Conservation (phyloP, 768 basidiomycete genomes). For the Hygrophoropsis aurantiaca region DNA sequence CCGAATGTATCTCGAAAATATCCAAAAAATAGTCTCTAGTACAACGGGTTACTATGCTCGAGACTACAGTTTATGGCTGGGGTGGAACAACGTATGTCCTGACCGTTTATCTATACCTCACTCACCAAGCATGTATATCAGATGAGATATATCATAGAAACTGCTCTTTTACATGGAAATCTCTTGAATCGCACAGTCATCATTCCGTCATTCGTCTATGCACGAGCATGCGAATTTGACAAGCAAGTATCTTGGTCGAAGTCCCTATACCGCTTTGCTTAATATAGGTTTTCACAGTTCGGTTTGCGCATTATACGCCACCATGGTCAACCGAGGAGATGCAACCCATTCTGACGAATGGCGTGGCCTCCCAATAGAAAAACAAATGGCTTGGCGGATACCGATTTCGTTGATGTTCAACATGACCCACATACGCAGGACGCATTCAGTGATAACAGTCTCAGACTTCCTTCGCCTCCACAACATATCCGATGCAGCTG, state of each 20-base stretch:
- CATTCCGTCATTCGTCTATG: slow-evolving; percentile 47
- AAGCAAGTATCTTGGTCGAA: slow-evolving; percentile 11
- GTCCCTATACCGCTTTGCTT: not conserved
- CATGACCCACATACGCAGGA: slow-evolving; percentile 35
- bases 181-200: slow-evolving; percentile 44
- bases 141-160: slow-evolving; percentile 52
- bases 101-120: not conserved
- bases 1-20: slow-evolving; percentile 24
- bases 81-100: slow-evolving; percentile 46
- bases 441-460: slow-evolving; percentile 38
- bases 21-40: slow-evolving; percentile 33
- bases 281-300: slow-evolving; percentile 14
- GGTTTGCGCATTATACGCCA: slow-evolving; percentile 40
- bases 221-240: slow-evolving; percentile 43
- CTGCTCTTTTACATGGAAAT: slow-evolving; percentile 41
- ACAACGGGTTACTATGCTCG: slow-evolving; percentile 47
- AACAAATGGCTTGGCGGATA: slow-evolving; percentile 36
- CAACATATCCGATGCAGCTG: slow-evolving; percentile 27
- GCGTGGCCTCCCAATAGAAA: slow-evolving; percentile 35
- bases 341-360: slow-evolving; percentile 40
- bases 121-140: slow-evolving; percentile 8
- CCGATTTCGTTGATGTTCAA: slow-evolving; percentile 43
- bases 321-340: slow-evolving; percentile 47
- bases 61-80: slow-evolving; percentile 48
- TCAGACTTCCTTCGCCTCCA: slow-evolving; percentile 45